These are phyloP conservation scores for Zoysia pacifica DNA, from an alignment of 176 grass and related monocot species.

Conservation along the genomic window DNA sequence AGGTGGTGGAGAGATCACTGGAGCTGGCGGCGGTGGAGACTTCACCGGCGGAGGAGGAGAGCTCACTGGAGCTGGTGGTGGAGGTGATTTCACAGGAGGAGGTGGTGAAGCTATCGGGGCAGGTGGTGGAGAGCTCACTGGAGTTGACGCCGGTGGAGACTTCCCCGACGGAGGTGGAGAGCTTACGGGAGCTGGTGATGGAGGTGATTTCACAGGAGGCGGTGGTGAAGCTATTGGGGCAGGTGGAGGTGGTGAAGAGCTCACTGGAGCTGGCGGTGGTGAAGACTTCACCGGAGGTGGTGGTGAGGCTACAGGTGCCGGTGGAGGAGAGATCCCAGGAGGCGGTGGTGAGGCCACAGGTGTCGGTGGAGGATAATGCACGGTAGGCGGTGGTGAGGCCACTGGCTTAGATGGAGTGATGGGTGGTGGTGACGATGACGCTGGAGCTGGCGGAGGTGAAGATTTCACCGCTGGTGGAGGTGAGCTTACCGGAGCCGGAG, in stretches of 20 bases:
- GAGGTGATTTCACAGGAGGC: too few relatives aligned
- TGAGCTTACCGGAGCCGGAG: not conserved
- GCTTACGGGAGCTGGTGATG: too few relatives aligned
- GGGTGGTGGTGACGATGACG: too few relatives aligned
- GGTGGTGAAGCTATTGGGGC: not conserved
- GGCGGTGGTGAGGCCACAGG: not conserved
- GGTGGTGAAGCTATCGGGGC: not conserved
- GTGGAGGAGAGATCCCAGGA: not conserved
- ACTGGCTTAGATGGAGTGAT: too few relatives aligned
- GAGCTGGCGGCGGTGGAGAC: not conserved
- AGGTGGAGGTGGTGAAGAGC: not conserved
- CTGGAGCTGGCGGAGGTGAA: not conserved
- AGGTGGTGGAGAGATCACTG: too few relatives aligned
- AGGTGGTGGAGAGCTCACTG: not conserved
- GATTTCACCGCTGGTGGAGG: not conserved
- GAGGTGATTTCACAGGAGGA: too few relatives aligned
- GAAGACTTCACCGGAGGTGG: not conserved
- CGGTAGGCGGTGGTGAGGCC: not conserved
- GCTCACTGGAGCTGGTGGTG: not conserved
- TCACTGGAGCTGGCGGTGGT: not conserved
- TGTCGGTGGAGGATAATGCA: not conserved
- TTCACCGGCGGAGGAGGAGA: not conserved
- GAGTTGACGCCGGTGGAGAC: not conserved
- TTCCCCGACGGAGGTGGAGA: not conserved
- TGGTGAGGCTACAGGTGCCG: too few relatives aligned